phyloP scores from a whole-genome alignment of 1,284 basidiomycete genomes.

The Cryptococcus amylolentus region DNA sequence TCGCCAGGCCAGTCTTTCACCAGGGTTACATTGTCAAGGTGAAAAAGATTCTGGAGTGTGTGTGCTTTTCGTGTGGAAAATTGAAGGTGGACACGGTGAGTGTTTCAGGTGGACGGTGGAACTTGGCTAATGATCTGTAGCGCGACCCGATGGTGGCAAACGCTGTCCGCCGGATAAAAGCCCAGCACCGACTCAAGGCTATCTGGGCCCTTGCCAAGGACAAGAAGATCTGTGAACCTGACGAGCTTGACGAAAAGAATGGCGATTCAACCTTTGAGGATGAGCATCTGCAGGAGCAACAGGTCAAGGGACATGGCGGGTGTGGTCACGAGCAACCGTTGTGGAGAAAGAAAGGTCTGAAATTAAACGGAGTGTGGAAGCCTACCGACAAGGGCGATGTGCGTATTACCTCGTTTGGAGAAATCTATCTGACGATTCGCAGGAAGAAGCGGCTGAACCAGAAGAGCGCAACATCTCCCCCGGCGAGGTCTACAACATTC shows the following conservation, averaged over 20 bases:
- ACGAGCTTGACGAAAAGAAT: slow-evolving; percentile 56
- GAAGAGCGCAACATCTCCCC: slow-evolving; percentile 87
- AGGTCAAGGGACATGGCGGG: slow-evolving; percentile 74
- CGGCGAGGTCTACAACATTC: slow-evolving; percentile 82
- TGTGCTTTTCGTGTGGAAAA: slow-evolving; percentile 98
- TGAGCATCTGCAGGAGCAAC: slow-evolving; percentile 51
- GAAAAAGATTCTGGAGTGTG: slow-evolving; percentile 98
- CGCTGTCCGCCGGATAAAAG: slow-evolving; percentile 77
- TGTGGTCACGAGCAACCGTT: slow-evolving; percentile 91
- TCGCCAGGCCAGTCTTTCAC: slow-evolving; percentile 94
- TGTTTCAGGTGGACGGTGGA: slow-evolving; percentile 44
- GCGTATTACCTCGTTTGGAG: slow-evolving; percentile 3
- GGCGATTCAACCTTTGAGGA: slow-evolving; percentile 71
- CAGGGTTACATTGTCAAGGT: slow-evolving; percentile 98
- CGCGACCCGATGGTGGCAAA: slow-evolving; percentile 76
- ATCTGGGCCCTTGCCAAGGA: slow-evolving; percentile 66
- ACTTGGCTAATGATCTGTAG: slow-evolving; percentile 51
- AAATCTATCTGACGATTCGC: not conserved
- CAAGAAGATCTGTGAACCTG: slow-evolving; percentile 79
- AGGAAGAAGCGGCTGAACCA: slow-evolving; percentile 71
- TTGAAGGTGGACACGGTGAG: slow-evolving; percentile 94
- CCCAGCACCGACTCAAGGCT: slow-evolving; percentile 80
- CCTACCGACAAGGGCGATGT: slow-evolving; percentile 80
- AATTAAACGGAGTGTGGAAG: slow-evolving; percentile 95
- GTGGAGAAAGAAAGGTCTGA: slow-evolving; percentile 91